Evolutionary conservation across 345 rosid species (phyloP).

Genomic region (Microcos paniculata): DNA sequence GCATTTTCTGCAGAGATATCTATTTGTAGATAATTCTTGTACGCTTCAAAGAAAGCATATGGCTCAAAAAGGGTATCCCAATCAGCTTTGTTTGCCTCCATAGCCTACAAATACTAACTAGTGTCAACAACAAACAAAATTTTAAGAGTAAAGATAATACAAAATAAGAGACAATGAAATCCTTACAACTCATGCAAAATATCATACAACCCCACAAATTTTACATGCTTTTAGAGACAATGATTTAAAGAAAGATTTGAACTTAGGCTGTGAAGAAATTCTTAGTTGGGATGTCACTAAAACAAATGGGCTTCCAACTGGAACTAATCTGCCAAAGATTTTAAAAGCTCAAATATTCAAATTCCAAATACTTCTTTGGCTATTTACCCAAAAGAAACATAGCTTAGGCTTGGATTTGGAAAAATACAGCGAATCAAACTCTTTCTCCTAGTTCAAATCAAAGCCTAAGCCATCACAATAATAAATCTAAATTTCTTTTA

Average conservation of each 20-base stretch:
- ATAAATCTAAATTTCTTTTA: neutral
- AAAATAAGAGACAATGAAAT: conserved; percentile 4
- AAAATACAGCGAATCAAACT: neutral
- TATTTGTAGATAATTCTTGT: conserved; percentile 87
- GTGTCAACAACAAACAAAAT: conserved; percentile 23
- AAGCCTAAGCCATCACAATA: neutral
- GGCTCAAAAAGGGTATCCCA: conserved; percentile 93
- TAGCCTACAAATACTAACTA: conserved; percentile 56
- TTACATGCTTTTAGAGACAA: neutral
- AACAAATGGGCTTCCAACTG: neutral
- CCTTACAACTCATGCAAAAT: neutral
- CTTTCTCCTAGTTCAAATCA: neutral
- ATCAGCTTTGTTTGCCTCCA: conserved; percentile 75
- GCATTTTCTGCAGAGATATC: conserved; percentile 78
- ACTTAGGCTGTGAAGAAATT: neutral
- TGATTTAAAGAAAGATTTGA: neutral
- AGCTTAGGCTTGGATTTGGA: neutral
- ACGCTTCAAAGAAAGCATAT: conserved; percentile 87
- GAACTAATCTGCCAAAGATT: neutral
- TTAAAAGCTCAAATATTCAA: neutral
- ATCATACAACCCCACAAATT: neutral
- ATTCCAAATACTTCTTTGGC: neutral
- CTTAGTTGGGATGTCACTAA: neutral
- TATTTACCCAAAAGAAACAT: neutral
- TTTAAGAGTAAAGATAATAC: neutral